Evolutionary conservation across 352 stramenopile species (phyloP).

Genomic region (Saprolegnia parasitica): DNA sequence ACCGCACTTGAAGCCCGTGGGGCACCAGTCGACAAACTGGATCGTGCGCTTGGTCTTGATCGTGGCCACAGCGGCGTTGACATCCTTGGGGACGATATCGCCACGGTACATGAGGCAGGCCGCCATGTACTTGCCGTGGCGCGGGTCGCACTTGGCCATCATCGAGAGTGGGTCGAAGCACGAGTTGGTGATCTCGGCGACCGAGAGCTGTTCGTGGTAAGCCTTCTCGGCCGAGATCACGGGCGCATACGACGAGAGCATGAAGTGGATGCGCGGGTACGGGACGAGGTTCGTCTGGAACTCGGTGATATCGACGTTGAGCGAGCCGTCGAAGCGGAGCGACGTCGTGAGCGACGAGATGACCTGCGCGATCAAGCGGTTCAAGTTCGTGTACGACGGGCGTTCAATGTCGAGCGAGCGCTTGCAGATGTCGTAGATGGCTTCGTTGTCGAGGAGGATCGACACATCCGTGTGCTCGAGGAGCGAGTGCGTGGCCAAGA

Average conservation of each 20-base stretch:
- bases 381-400: constrained; percentile 97
- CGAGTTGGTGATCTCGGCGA: constrained; percentile 95
- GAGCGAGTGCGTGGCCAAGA: constrained; percentile 93
- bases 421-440: constrained; percentile 96
- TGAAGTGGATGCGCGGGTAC: constrained; percentile 97
- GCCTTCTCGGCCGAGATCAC: constrained; percentile 95
- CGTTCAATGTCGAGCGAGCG: constrained; percentile 94
- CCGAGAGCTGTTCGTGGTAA: constrained; percentile 92
- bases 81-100: constrained; percentile 89
- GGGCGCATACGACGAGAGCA: constrained; percentile 95
- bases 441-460: constrained; percentile 97
- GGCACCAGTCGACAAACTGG: constrained; percentile 97
- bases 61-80: constrained; percentile 92
- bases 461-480: constrained; percentile 97
- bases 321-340: constrained; percentile 93
- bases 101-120: constrained; percentile 95
- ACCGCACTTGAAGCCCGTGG: constrained; percentile 95
- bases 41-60: constrained; percentile 98
- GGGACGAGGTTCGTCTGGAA: constrained; percentile 98
- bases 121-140: constrained; percentile 97
- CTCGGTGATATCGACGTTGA: constrained; percentile 97
- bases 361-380: constrained; percentile 94
- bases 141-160: constrained; percentile 98
- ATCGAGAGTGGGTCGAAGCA: constrained; percentile 94
- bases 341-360: constrained; percentile 95